These are phyloP conservation scores for Gymnopus androsaceus DNA, from an alignment of 1,284 basidiomycete species.

Conservation along the genomic window DNA sequence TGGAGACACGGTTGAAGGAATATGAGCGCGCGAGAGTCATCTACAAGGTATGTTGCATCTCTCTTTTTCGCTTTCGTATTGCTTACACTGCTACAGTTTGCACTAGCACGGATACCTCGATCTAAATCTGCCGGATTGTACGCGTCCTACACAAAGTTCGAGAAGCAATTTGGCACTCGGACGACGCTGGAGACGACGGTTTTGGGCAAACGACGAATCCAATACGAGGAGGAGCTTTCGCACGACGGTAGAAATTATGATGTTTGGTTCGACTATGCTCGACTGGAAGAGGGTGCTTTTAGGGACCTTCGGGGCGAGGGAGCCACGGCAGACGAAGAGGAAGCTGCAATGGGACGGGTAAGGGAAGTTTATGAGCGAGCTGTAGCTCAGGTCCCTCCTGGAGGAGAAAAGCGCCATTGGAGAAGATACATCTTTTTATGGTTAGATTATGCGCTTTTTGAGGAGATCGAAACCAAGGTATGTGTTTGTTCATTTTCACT, in stretches of 20 bases:
- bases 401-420: constrained; percentile 89
- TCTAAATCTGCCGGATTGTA: constrained; percentile 88
- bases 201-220: constrained; percentile 92
- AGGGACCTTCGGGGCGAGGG: constrained; percentile 78
- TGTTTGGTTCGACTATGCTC: constrained; percentile 96
- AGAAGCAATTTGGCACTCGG: constrained; percentile 95
- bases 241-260: constrained; percentile 94
- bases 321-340: constrained; percentile 64
- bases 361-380: constrained; percentile 96
- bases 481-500: constrained; percentile 13
- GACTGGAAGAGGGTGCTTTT: constrained; percentile 90
- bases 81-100: constrained; percentile 62
- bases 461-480: constrained; percentile 93
- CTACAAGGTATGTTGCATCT: constrained; percentile 71
- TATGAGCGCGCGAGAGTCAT: constrained; percentile 96
- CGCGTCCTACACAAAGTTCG: constrained; percentile 93
- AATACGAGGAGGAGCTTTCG: constrained; percentile 92
- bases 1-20: constrained; percentile 96
- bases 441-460: constrained; percentile 96
- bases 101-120: constrained; percentile 85
- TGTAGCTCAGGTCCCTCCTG: constrained; percentile 94
- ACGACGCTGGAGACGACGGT: constrained; percentile 91
- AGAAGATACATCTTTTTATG: constrained; percentile 96
- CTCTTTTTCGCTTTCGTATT: background rate
- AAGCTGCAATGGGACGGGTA: constrained; percentile 63